Evolutionary conservation across 768 basidiomycete species (phyloP).

Genomic region (Coprinopsis marcescibilis): DNA sequence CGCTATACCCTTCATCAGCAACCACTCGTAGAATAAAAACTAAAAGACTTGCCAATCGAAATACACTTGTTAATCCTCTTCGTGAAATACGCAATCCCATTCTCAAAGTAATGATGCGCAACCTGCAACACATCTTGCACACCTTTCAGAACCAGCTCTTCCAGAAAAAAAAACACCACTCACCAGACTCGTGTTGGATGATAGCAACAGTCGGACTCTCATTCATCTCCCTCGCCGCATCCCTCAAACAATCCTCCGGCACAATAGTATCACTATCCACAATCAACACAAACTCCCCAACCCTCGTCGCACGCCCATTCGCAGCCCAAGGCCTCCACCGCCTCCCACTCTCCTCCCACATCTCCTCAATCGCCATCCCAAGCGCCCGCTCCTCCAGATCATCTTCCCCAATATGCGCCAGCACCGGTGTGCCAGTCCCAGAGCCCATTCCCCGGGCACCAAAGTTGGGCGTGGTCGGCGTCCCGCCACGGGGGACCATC

Average conservation of each 20-base stretch:
- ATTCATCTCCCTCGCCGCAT: slow-evolving; percentile 78
- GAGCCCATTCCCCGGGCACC: neutral
- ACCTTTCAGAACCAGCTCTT: neutral
- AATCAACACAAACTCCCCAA: slow-evolving; percentile 73
- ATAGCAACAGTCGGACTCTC: slow-evolving; percentile 74
- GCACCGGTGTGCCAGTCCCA: neutral
- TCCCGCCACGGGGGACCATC: too few relatives aligned
- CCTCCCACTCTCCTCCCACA: slow-evolving; percentile 44
- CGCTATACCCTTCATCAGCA: slow-evolving; percentile 30
- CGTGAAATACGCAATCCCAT: slow-evolving; percentile 82
- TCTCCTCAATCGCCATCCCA: slow-evolving; percentile 66
- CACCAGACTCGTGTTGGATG: slow-evolving; percentile 77
- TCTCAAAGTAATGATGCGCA: slow-evolving; percentile 84
- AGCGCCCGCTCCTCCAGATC: slow-evolving; percentile 70
- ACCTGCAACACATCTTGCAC: slow-evolving; percentile 73
- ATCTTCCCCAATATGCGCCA: slow-evolving; percentile 25
- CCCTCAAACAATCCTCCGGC: slow-evolving; percentile 80
- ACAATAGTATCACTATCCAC: slow-evolving; percentile 77
- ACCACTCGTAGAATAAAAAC: slow-evolving; percentile 18
- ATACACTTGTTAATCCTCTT: slow-evolving; percentile 70
- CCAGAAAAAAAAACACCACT: slow-evolving; percentile 17
- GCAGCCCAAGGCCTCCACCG: slow-evolving; percentile 65
- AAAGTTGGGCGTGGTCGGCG: neutral
- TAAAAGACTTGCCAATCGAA: slow-evolving; percentile 54
- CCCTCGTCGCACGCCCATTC: slow-evolving; percentile 61